A percentile compares a stretch with the other conserved stretches of the same genome.
Evolutionary conservation across 2,329 filamentous ascomycete species (phyloP).

Genomic region (Aureobasidium lini): DNA sequence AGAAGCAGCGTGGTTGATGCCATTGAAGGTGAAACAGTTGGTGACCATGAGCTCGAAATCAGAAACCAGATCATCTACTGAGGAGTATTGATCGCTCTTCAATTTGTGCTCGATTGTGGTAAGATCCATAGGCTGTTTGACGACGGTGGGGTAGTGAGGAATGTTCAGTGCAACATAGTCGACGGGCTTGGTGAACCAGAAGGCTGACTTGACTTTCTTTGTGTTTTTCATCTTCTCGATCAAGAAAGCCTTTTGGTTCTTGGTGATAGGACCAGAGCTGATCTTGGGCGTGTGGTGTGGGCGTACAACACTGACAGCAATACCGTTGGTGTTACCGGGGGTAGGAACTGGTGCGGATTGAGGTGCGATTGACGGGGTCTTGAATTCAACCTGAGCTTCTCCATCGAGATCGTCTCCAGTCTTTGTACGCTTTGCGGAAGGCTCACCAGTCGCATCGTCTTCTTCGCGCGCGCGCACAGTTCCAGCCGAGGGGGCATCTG

Average conservation of each 20-base stretch:
- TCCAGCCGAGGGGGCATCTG: constrained; percentile 32
- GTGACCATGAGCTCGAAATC: constrained; percentile 72
- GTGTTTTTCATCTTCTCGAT: constrained; percentile 62
- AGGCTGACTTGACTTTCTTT: constrained; percentile 79
- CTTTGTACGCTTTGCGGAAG: constrained; percentile 72
- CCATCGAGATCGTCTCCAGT: constrained; percentile 46
- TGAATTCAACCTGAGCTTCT: constrained; percentile 10
- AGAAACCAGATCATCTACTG: constrained; percentile 62
- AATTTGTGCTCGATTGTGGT: constrained; percentile 73
- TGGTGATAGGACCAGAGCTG: constrained; percentile 45
- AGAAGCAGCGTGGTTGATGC: constrained; percentile 65
- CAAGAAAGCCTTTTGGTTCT: constrained; percentile 54
- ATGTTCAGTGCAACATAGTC: constrained; percentile 66
- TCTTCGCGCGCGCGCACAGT: constrained; percentile 67
- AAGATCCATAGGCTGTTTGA: constrained; percentile 79
- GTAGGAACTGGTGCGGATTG: constrained; percentile 7
- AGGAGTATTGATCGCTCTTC: constrained; percentile 60
- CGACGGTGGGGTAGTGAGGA: constrained; percentile 63
- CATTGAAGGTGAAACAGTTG: constrained; percentile 80
- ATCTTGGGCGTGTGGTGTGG: constrained; percentile 23
- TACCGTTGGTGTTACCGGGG: constrained; percentile 15
- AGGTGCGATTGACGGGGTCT: constrained; percentile 20
- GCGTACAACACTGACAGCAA: constrained; percentile 17
- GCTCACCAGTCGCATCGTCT: constrained; percentile 54
- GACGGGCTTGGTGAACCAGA: constrained; percentile 70